phyloP scores from a whole-genome alignment of 306 rosid species.

The Quercus suber region DNA sequence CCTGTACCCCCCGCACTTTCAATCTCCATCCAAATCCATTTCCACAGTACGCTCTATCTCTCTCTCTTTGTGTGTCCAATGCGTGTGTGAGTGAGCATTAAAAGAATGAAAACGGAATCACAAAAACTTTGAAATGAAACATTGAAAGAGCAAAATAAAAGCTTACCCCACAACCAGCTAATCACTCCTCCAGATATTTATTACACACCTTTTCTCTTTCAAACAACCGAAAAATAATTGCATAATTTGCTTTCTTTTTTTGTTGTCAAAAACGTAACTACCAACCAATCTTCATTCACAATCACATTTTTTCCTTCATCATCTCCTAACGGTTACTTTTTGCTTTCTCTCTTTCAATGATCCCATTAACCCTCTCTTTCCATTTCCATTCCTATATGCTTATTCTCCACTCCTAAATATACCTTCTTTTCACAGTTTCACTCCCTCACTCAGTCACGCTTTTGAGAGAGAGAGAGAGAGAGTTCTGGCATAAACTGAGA shows the following conservation, averaged over 20 bases:
- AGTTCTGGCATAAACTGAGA: not conserved
- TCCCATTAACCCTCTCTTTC: not conserved
- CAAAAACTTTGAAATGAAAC: too few species aligned
- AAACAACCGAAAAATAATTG: not conserved
- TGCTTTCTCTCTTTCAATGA: not conserved
- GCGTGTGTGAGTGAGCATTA: too few species aligned
- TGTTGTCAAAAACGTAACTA: not conserved
- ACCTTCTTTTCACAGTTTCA: too few species aligned
- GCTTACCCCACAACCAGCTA: not conserved
- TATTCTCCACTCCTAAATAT: not conserved
- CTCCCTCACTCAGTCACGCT: too few species aligned
- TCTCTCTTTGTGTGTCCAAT: not conserved
- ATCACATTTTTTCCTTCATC: not conserved
- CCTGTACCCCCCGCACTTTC: not conserved
- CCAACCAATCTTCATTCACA: not conserved
- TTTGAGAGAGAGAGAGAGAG: not conserved
- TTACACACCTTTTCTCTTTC: not conserved
- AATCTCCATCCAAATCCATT: not conserved
- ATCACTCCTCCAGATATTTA: not conserved
- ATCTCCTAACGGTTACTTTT: constrained; percentile 25
- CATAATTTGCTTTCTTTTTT: not conserved
- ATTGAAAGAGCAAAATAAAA: not conserved
- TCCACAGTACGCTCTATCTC: not conserved
- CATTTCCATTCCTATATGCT: not conserved
- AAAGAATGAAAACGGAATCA: not conserved